Evolutionary conservation across 2,329 filamentous ascomycete genomes (phyloP).

Genomic region (Coniella lustricola): DNA sequence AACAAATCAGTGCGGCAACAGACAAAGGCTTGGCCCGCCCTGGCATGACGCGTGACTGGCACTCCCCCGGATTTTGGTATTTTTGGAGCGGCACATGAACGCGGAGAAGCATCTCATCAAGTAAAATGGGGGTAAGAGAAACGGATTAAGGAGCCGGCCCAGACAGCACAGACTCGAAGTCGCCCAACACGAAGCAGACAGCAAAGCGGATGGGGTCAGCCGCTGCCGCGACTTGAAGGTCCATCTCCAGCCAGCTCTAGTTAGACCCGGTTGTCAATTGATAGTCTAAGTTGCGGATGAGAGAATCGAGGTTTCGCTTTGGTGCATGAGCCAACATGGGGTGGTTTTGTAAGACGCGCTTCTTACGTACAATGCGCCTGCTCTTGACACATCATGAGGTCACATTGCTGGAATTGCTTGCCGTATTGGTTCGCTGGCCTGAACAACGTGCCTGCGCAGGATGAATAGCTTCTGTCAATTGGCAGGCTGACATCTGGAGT

Average conservation of each 20-base stretch:
- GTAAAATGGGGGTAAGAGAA: conserved; percentile 18
- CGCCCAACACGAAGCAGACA: conserved; percentile 10
- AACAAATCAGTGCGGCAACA: neutral
- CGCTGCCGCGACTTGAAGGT: conserved; percentile 13
- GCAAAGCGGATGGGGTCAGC: conserved; percentile 15
- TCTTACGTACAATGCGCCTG: conserved; percentile 14
- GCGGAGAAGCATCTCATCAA: conserved; percentile 6
- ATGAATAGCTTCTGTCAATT: neutral
- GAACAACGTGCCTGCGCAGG: neutral
- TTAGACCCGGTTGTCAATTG: too few species aligned
- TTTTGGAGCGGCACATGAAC: neutral
- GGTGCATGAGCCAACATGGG: neutral
- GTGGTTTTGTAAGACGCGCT: neutral
- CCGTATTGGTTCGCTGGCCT: neutral
- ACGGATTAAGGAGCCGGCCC: conserved; percentile 10
- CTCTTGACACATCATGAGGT: conserved; percentile 16
- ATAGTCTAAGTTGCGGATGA: too few species aligned
- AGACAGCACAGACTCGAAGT: neutral
- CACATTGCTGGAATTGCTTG: conserved; percentile 11
- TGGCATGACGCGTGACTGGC: neutral
- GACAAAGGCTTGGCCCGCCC: too few species aligned
- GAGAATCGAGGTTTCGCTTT: conserved; percentile 1
- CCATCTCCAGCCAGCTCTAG: too few species aligned
- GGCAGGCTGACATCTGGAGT: too few species aligned
- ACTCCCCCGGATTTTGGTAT: conserved; percentile 12